Base-by-base conservation (phyloP, 306 rosid species). In the Malus domestica region DNA sequence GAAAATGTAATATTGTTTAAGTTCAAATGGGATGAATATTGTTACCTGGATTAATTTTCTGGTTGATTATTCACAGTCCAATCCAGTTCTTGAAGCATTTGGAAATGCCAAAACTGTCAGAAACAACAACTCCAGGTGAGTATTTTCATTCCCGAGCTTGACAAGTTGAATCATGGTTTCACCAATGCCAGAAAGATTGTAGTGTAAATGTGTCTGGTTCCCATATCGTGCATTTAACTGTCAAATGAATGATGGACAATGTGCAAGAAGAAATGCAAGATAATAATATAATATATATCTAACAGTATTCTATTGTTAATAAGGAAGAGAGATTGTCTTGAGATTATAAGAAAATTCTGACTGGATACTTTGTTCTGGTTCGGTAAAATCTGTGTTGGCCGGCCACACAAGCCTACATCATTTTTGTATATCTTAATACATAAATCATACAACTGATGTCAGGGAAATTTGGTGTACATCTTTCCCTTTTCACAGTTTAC, bases 1-100 rank as follows among this genome's bases (percentile, higher is more conserved):
- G 42, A 73, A 29, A 62, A 46, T 80, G 78, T 70, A 61, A 72
- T 30, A 14, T 19, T 65, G 62, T 59, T 65, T 51, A 7, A 22
- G 60, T 65, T 45, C 65, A 33, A 69, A 49, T 16, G 63, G 58
- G 13, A 42, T 65, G 64, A 19, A 67, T 73, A 33, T 40, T 40
- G 46, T 80, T 63, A 64, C 52, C 86, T 91, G 82, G 82, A 74
- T 65, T 77, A 78, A 67, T 81, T 70, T 60, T 75, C 76, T 77
- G 68, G 30, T 82, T 83, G 76, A 75, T 86, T 78, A 32, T 51
- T 83, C 67, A 81, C 96, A 96, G 99, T 96, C 99, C 78, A 96
- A 96, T 85, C 99, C 99, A 76, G 99, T 96, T 81, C 99, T 96
- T 87, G 99, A 96, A 91, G 90, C 99, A 75, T 96, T 96, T 81